These are phyloP conservation scores for Pterulicium gracile DNA, from an alignment of 1,284 basidiomycete species.

Conservation along the genomic window DNA sequence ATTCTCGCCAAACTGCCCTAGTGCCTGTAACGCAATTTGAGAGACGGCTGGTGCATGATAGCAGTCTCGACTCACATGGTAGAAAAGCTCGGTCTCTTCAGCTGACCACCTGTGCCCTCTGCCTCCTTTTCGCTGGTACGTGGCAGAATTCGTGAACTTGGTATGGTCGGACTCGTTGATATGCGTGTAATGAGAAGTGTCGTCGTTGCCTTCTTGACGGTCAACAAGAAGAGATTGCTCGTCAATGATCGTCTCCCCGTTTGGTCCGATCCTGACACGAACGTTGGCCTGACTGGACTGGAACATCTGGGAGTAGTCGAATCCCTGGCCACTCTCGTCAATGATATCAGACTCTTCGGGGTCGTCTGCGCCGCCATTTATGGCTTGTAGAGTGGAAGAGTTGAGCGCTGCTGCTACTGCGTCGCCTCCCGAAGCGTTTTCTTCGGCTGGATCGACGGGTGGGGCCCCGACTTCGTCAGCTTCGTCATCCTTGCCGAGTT, in stretches of 20 bases:
- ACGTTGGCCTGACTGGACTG: conserved; percentile 65
- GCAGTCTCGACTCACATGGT: conserved; percentile 41
- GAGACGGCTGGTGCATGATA: conserved; percentile 6
- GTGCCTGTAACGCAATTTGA: conserved; percentile 45
- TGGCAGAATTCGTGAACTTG: conserved; percentile 79
- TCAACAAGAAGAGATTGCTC: conserved; percentile 73
- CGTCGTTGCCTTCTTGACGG: conserved; percentile 47
- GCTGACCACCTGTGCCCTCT: conserved; percentile 74
- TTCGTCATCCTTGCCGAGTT: conserved; percentile 50
- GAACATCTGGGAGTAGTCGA: conserved; percentile 56
- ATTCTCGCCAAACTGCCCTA: conserved; percentile 84
- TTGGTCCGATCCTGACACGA: conserved; percentile 72
- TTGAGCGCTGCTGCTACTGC: not conserved
- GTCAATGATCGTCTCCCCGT: conserved; percentile 73
- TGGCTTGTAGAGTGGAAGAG: not conserved
- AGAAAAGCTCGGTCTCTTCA: conserved; percentile 82
- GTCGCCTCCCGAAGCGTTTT: not conserved
- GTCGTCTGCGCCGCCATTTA: conserved; percentile 1
- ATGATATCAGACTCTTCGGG: conserved; percentile 10
- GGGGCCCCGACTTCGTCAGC: conserved; percentile 15
- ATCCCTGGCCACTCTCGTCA: conserved; percentile 41
- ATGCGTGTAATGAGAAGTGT: conserved; percentile 62
- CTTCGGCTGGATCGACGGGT: conserved; percentile 11
- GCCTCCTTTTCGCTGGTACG: conserved; percentile 60
- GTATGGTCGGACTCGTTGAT: conserved; percentile 76